Evolutionary conservation across 768 basidiomycete species (phyloP), one percentile per base, ranked within the genome.

Genomic region (Coprinellus aureogranulatus): DNA sequence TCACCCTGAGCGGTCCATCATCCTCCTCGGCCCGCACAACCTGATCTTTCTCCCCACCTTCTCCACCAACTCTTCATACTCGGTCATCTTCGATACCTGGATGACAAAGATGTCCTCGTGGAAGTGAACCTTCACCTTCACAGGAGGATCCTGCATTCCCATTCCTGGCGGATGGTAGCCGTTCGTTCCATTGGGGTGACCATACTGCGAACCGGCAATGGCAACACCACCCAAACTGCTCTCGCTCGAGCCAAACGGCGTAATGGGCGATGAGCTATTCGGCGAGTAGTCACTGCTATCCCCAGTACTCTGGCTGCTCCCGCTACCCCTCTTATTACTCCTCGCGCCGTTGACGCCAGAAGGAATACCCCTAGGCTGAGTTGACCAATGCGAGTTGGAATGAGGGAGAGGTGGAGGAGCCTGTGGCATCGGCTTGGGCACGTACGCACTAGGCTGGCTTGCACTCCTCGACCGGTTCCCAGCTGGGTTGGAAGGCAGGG

Each of bases 51-150:
- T 86, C 31, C 90, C 88, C 1, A 98, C 92, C 68, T 88, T 89
- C 70, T 94, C 90, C 53, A 95, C 89, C 53, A 98, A 79, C 44
- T 94, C 90, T 53, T 76, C 78, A 71, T 88, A 95, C 68, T 90
- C 86, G 31, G 91, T 92, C 60, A 78, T 73, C 60, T 88, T 82
- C 42, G 90, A 82, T 23, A 96, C 92, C 72, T 93, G 90, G 57
- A 98, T 91, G 61, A 96, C 89, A 68, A 98, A 98, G 46, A 97
- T 90, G 69, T 97, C 94, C 64, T 95, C 91, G 66, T 92, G 87
- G 76, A 90, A 98, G 70, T 92, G 90, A 53, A 98, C 93, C 74
- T 96, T 96, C 68, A 98, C 87, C 68, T 94, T 92, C 42, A 98
- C 87, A 11, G 87, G 82, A 4, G 77, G 67, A 27, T 57, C 61